These are phyloP conservation scores for Diaporthe capsici DNA, from an alignment of 2,329 filamentous ascomycete species.

Conservation along the genomic window DNA sequence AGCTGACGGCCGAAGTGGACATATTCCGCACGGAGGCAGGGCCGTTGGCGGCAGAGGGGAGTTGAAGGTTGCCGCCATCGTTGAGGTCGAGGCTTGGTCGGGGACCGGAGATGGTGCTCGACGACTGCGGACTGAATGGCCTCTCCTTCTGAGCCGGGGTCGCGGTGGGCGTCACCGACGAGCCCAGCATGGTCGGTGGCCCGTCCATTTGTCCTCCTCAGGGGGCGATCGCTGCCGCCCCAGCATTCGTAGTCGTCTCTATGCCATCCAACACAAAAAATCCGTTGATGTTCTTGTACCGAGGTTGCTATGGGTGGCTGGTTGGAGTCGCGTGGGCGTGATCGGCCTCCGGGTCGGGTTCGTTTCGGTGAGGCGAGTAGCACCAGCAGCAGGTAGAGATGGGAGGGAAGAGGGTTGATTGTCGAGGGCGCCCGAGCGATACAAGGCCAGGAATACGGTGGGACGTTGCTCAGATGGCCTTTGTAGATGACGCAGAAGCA, in stretches of 20 bases:
- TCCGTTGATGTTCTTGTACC: background rate
- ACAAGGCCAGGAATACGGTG: slow-evolving; percentile 6
- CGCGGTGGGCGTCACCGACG: slow-evolving; percentile 65
- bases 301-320: background rate
- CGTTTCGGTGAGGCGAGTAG: slow-evolving; percentile 16
- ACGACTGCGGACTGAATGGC: slow-evolving; percentile 61
- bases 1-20: slow-evolving; percentile 70
- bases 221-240: slow-evolving; percentile 47
- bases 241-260: slow-evolving; percentile 46
- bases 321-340: background rate
- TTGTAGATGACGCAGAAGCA: slow-evolving; percentile 29
- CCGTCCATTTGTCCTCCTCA: slow-evolving; percentile 54
- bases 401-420: background rate
- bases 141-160: slow-evolving; percentile 54
- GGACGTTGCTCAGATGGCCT: slow-evolving; percentile 21
- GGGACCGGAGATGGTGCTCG: slow-evolving; percentile 54
- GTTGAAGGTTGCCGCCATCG: slow-evolving; percentile 63
- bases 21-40: slow-evolving; percentile 58
- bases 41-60: slow-evolving; percentile 58
- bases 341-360: background rate
- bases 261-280: slow-evolving; percentile 38
- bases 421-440: slow-evolving; percentile 5
- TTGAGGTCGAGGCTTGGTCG: slow-evolving; percentile 70
- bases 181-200: slow-evolving; percentile 63
- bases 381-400: background rate